phyloP scores from a whole-genome alignment of 352 stramenopile genomes.

The Pythium sukuiense region DNA sequence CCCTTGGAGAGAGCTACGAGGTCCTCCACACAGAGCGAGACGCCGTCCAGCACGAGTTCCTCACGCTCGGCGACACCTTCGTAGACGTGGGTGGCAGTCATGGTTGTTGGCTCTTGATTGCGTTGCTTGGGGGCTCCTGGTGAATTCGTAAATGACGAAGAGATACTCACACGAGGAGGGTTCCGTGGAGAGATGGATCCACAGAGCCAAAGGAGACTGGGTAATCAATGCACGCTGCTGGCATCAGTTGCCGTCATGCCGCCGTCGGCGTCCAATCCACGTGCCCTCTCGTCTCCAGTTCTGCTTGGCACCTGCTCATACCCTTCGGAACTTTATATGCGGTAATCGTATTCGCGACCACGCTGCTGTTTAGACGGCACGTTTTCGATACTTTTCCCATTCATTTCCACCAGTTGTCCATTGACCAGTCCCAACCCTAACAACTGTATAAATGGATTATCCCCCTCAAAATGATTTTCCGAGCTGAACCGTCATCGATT shows the following conservation, averaged over 20 bases:
- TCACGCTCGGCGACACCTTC: slow-evolving; percentile 22
- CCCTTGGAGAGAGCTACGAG: slow-evolving; percentile 73
- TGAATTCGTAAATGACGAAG: slow-evolving; percentile 10
- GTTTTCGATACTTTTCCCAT: background rate
- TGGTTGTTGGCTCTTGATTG: background rate
- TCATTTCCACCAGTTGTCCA: too few relatives aligned
- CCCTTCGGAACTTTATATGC: slow-evolving; percentile 17
- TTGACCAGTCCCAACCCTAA: background rate
- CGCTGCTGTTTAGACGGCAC: slow-evolving; percentile 27
- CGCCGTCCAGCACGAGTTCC: slow-evolving; percentile 59
- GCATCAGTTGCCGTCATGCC: background rate
- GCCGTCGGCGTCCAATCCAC: slow-evolving; percentile 13
- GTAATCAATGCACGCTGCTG: background rate
- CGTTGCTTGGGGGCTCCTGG: background rate
- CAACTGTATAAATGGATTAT: slow-evolving; percentile 13
- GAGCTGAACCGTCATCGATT: slow-evolving; percentile 3
- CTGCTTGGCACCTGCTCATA: slow-evolving; percentile 6
- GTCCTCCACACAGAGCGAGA: slow-evolving; percentile 67
- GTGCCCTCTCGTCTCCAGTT: slow-evolving; percentile 2
- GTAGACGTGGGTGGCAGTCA: slow-evolving; percentile 13
- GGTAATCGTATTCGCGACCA: slow-evolving; percentile 12
- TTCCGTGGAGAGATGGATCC: background rate
- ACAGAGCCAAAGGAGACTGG: background rate
- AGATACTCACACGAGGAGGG: background rate
- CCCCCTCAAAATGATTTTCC: background rate